Evolutionary conservation across 495 filamentous ascomycete genomes (phyloP), one percentile per base, ranked within the genome.

Genomic region (Hyaloscypha hepaticicola): DNA sequence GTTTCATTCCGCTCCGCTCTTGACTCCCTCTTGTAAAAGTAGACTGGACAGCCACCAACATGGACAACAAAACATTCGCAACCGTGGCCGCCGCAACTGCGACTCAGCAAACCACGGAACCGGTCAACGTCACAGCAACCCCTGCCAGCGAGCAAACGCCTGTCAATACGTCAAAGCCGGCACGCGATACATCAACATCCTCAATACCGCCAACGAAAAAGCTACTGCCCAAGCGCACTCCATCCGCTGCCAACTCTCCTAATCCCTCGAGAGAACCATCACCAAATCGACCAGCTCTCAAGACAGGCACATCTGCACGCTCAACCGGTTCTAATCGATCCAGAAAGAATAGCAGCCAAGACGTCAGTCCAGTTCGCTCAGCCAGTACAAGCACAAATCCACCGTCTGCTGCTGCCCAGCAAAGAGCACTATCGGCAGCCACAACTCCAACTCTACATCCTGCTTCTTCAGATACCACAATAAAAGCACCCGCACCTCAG

Each of bases 291-390:
- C 77, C 64, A 48, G 65, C 67, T 57, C 68, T 61, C 29, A 76
- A 73, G 65, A 31, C 66, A 8, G 65, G 21, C 29, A 34, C 63
- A 7, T 60, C 74, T n/a, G 67, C 74, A 21, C 75, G 73, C 56
- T 58, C 63, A 11, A 58, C 66, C 28, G 72, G 74, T 19, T 71
- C 77, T 14, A 78, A 81, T 55, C 79, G 83, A 65, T 88, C 90
- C 57, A 84, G 89, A 69, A 91, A 90, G 76, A 87, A 85, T 73
- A 83, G 78, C 63, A 80, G 82, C 61, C 83, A 87, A 64, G 90
- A 93, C 60, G 76, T 80, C 41, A 92, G 87, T 68, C 91, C 91
- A 1, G 79, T 78, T 61, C 82, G 90, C 70, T 75, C 77, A 22
- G 72, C 78, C 64, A 82, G 79, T 51, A 75, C 74, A 70, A 76